A percentile compares a stretch with the other conserved stretches of the same genome.
phyloP scores from a whole-genome alignment of 2,329 filamentous ascomycete genomes.

The Phialophora chinensis region DNA sequence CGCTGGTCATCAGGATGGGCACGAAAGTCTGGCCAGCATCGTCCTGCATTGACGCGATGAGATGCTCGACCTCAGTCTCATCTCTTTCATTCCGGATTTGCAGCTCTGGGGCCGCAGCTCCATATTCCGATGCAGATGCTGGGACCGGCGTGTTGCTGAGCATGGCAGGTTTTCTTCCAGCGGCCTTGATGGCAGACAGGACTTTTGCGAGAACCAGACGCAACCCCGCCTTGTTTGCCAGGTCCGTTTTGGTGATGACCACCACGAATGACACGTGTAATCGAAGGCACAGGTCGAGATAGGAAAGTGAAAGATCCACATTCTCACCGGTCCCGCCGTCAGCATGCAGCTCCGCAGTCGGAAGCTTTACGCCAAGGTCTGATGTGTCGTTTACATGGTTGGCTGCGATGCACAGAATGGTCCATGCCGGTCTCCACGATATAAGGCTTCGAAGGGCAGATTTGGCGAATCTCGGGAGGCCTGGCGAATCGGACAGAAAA shows the following conservation, averaged over 20 bases:
- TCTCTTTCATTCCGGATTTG: constrained; percentile 64
- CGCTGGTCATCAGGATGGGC: constrained; percentile 86
- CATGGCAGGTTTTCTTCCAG: constrained; percentile 75
- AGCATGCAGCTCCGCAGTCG: constrained; percentile 60
- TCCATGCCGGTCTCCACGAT: constrained; percentile 96
- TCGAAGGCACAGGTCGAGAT: constrained; percentile 84
- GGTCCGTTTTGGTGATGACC: constrained; percentile 87
- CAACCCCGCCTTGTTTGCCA: constrained; percentile 75
- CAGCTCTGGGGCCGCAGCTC: constrained; percentile 60
- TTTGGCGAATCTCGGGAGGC: constrained; percentile 84
- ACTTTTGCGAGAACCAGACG: constrained; percentile 74
- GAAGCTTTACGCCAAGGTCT: constrained; percentile 46
- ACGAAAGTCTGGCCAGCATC: constrained; percentile 60
- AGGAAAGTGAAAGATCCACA: constrained; percentile 75
- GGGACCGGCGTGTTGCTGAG: constrained; percentile 50
- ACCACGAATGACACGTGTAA: constrained; percentile 78
- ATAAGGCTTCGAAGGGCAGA: constrained; percentile 89
- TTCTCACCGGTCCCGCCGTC: constrained; percentile 13
- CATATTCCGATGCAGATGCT: constrained; percentile 44
- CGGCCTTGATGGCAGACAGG: constrained; percentile 76
- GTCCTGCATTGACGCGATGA: constrained; percentile 53
- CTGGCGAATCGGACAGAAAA: constrained; percentile 89
- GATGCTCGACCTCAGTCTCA: constrained; percentile 62
- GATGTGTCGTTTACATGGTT: constrained; percentile 66
- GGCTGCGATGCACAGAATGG: constrained; percentile 82